Evolutionary conservation across 805 yeast species (phyloP).

Genomic region (Saccharomyces jurei): DNA sequence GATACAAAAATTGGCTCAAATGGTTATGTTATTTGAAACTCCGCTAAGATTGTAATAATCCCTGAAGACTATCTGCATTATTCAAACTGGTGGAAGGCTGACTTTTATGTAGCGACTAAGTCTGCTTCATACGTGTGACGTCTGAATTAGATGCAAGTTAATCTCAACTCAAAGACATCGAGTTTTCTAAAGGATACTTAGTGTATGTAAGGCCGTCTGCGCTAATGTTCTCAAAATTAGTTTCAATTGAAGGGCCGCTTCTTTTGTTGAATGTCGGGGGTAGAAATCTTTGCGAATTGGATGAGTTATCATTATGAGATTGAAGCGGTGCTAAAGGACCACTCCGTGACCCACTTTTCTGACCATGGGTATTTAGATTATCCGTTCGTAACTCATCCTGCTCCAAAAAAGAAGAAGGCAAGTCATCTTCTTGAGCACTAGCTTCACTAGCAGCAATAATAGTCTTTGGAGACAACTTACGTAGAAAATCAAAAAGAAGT

Average conservation of each 20-base stretch:
- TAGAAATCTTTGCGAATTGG: slow-evolving; percentile 1
- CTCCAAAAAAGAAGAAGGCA: not conserved
- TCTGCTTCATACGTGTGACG: too few relatives aligned
- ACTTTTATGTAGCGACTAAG: too few relatives aligned
- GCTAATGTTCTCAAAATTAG: slow-evolving; percentile 12
- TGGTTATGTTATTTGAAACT: not conserved
- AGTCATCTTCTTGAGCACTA: slow-evolving; percentile 1
- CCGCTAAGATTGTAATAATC: not conserved
- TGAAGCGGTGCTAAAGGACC: not conserved
- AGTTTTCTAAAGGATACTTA: not conserved
- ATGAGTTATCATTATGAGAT: not conserved
- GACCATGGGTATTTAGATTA: not conserved
- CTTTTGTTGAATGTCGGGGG: slow-evolving; percentile 8
- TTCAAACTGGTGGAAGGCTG: not conserved
- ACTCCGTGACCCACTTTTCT: slow-evolving; percentile 4
- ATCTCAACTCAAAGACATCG: not conserved
- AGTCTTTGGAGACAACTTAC: slow-evolving; percentile 5
- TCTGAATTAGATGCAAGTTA: not conserved
- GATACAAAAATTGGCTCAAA: not conserved
- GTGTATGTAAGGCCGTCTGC: slow-evolving; percentile 7
- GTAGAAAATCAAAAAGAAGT: slow-evolving; percentile 28
- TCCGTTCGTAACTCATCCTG: not conserved
- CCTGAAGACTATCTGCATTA: not conserved
- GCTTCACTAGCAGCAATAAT: slow-evolving; percentile 15
- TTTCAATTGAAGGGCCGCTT: slow-evolving; percentile 11